These are phyloP conservation scores for Saururus chinensis DNA, from an alignment of 164 flowering plant species.

Conservation along the genomic window DNA sequence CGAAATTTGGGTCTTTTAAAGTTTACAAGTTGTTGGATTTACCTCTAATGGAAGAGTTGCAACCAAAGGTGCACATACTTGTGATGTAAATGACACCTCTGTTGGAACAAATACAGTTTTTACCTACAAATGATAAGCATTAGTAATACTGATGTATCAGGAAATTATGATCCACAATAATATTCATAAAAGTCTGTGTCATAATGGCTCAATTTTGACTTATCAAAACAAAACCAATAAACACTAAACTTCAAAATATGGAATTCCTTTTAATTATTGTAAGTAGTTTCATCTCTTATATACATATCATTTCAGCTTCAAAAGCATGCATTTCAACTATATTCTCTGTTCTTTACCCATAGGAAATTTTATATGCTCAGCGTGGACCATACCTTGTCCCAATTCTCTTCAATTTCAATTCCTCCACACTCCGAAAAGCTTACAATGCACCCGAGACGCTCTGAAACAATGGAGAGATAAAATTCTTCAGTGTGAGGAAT, in stretches of 20 bases:
- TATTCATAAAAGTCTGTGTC: too few relatives aligned
- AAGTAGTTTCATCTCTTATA: too few relatives aligned
- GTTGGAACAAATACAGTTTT: slow-evolving; percentile 70
- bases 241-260: too few relatives aligned
- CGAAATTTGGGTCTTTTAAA: neutral
- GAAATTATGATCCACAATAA: too few relatives aligned
- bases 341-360: too few relatives aligned
- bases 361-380: neutral
- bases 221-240: too few relatives aligned
- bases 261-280: too few relatives aligned
- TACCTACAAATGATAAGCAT: slow-evolving; percentile 32
- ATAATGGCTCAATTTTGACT: too few relatives aligned
- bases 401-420: slow-evolving; percentile 92
- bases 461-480: slow-evolving; percentile 75
- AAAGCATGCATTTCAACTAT: too few relatives aligned
- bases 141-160: neutral
- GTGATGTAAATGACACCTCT: slow-evolving; percentile 47
- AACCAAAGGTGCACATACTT: slow-evolving; percentile 74
- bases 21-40: neutral
- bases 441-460: slow-evolving; percentile 73
- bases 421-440: slow-evolving; percentile 97
- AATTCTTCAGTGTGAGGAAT: slow-evolving; percentile 80
- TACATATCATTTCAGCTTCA: too few relatives aligned
- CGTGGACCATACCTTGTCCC: slow-evolving; percentile 70
- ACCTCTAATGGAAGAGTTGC: slow-evolving; percentile 95